Evolutionary conservation across 2,329 filamentous ascomycete species (phyloP).

Genomic region (Fusarium nurragi): DNA sequence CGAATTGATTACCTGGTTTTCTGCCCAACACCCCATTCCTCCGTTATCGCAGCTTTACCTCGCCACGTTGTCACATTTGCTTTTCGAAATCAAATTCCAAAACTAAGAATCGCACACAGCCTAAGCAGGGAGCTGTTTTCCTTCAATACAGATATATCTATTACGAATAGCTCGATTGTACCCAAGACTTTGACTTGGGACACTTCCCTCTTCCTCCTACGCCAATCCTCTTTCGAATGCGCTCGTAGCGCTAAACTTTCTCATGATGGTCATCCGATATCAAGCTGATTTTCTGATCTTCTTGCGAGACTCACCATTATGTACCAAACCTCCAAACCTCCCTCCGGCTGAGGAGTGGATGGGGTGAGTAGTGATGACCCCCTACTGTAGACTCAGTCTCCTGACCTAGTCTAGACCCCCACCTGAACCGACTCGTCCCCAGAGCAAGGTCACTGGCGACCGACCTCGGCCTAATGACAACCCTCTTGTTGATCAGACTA

Average conservation of each 20-base stretch:
- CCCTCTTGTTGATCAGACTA: conserved; percentile 58
- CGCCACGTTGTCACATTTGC: conserved; percentile 29
- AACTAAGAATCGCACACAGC: not conserved
- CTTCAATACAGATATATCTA: not conserved
- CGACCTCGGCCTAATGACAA: conserved; percentile 57
- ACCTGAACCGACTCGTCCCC: conserved; percentile 57
- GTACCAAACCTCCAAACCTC: conserved; percentile 79
- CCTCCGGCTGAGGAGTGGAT: conserved; percentile 95
- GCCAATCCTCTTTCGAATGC: conserved; percentile 48
- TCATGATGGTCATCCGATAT: conserved; percentile 71
- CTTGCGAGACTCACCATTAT: conserved; percentile 84
- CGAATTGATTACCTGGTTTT: conserved; percentile 12
- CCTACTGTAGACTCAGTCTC: conserved; percentile 25
- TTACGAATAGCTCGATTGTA: not conserved
- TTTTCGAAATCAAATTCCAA: conserved; percentile 3
- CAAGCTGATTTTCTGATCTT: conserved; percentile 78
- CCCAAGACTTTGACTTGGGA: not conserved
- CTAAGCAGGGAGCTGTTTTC: not conserved
- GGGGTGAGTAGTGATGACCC: conserved; percentile 69
- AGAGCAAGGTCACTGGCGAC: conserved; percentile 56
- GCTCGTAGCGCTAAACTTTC: conserved; percentile 46
- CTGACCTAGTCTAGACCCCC: conserved; percentile 51
- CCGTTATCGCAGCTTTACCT: conserved; percentile 24
- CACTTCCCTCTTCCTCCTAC: conserved; percentile 22
- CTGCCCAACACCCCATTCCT: conserved; percentile 6